Base-by-base conservation (phyloP, 164 flowering plant species). In the Stephania japonica region DNA sequence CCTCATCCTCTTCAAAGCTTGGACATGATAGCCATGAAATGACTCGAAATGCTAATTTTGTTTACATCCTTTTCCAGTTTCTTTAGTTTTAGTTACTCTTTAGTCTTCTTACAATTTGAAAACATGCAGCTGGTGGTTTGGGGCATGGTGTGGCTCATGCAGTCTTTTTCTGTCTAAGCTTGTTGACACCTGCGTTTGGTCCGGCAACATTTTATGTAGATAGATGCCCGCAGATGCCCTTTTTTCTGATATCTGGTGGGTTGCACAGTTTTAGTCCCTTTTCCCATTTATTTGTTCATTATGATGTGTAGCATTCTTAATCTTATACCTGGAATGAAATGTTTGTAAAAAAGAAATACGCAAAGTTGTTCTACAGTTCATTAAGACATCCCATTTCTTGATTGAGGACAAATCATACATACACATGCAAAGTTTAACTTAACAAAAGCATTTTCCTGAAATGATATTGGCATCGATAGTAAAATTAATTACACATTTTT, bases 91-190 rank as follows among this genome's bases (percentile, higher is more conserved):
- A 61, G 19, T 47, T 68, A 66, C 42, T 68, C 67, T 64, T 32
- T 32, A 42, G 62, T 25, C 59, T 50, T 71, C 1, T 59, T 59
- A 19, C 71, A n/a, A 62, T 63, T 67, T 42, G 69, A 75, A 70
- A 80, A 26, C 43, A 49, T 83, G 84, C 97, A 94, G 99, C 99
- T 83, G 97, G 96, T 79, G 99, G 99, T 71, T 82, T 94, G 80
- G 97, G 99, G 77, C 99, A 94, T 81, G 99, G 95, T 41, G 83
- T 91, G 78, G 97, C 99, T 27, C 99, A 94, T 84, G 97, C 94
- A 67, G 94, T 91, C 77, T 94, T 94, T 80, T 94, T 94, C 83
- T 94, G 97, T 79, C 76, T 92, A 68, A 87, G 99, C 85, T 94
- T 94, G 62, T 78, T 94, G 75, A 90, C 97, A 12, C 99, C 99